Percentiles rank a stretch among this genome's conserved stretches.
Evolutionary conservation across 441 rosid genomes (phyloP).

Genomic region (Adansonia gregorii): DNA sequence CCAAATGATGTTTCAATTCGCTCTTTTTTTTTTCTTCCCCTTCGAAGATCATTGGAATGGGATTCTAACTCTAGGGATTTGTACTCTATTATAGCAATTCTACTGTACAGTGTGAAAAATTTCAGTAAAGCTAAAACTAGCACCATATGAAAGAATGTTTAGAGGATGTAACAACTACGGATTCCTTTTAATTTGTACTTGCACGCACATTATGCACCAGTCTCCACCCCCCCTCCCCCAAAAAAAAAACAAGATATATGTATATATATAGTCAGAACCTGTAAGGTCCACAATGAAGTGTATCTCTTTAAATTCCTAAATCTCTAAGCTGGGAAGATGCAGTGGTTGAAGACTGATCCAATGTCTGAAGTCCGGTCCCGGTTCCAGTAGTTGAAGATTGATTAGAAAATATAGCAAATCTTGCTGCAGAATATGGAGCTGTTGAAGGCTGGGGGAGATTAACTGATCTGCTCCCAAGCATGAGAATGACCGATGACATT

Average conservation of each 20-base stretch:
- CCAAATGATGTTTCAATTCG: neutral
- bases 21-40: neutral
- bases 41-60: neutral
- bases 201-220: neutral
- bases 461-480: constrained; percentile 44
- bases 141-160: neutral
- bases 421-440: constrained; percentile 34
- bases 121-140: neutral
- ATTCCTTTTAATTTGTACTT: neutral
- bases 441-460: constrained; percentile 46
- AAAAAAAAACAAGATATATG: too few relatives aligned
- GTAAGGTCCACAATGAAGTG: neutral
- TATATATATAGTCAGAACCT: neutral
- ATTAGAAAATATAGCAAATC: constrained; percentile 32
- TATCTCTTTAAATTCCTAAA: neutral
- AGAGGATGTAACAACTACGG: neutral
- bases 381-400: constrained; percentile 30
- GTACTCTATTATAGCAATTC: neutral
- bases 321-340: constrained; percentile 28
- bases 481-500: constrained; percentile 44
- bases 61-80: neutral
- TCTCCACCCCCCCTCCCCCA: too few relatives aligned
- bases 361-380: constrained; percentile 23
- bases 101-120: neutral
- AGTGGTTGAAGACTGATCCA: constrained; percentile 28